These are phyloP conservation scores for Penicillium riverlandense DNA, from an alignment of 495 filamentous ascomycete species.

Conservation along the genomic window DNA sequence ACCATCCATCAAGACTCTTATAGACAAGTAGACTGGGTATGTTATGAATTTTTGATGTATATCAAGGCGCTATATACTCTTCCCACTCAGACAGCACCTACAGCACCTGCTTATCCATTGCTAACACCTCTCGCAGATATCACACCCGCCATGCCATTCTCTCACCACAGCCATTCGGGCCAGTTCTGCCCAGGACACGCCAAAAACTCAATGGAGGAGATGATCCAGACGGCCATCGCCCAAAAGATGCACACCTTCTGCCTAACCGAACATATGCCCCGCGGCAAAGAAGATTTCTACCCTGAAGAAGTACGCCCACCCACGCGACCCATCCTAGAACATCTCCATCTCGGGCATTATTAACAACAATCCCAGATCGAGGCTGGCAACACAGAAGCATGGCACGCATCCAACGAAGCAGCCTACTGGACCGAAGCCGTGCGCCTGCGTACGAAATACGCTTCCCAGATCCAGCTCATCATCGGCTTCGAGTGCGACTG, in stretches of 20 bases:
- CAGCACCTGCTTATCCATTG: too few relatives aligned
- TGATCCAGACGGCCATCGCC: constrained; percentile 71
- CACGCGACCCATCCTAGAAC: background rate
- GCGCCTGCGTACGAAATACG: constrained; percentile 64
- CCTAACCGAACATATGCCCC: constrained; percentile 96
- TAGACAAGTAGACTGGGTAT: too few relatives aligned
- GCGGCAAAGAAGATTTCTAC: constrained; percentile 69
- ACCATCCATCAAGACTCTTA: too few relatives aligned
- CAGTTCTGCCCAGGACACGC: constrained; percentile 94
- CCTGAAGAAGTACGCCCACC: constrained; percentile 73
- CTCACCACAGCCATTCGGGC: constrained; percentile 97
- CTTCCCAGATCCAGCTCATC: constrained; percentile 64
- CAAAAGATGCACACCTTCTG: constrained; percentile 75
- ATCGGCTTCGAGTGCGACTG: constrained; percentile 92
- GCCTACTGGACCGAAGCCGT: constrained; percentile 65
- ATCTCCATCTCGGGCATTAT: background rate
- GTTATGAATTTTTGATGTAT: too few relatives aligned
- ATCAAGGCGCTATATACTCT: too few relatives aligned
- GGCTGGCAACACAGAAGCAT: constrained; percentile 27
- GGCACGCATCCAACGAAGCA: constrained; percentile 50
- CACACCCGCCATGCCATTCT: constrained; percentile 69
- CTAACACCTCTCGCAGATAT: too few relatives aligned
- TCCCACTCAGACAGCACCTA: too few relatives aligned
- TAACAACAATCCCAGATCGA: constrained; percentile 25
- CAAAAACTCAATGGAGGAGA: constrained; percentile 71